Conservation (phyloP, 768 basidiomycete species). For the Suillus lakei region DNA sequence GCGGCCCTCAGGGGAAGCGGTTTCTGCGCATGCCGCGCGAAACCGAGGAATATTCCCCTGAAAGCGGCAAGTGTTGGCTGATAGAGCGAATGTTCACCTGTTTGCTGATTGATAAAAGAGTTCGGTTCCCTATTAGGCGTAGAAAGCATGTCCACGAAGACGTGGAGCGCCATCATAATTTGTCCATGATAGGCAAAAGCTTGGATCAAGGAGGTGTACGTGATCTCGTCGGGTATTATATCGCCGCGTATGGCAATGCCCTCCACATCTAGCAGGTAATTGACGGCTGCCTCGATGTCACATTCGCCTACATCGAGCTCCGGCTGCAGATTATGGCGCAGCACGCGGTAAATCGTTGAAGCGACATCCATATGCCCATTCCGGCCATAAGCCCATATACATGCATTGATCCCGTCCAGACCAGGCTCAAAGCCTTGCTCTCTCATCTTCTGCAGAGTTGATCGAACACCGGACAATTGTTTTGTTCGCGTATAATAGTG, state of each 20-base stretch:
- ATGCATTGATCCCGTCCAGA: constrained; percentile 70
- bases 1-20: constrained; percentile 20
- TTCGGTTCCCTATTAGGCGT: constrained; percentile 44
- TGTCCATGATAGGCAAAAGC: constrained; percentile 73
- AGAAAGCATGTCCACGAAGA: constrained; percentile 72
- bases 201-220: constrained; percentile 74
- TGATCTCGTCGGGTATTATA: constrained; percentile 63
- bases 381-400: constrained; percentile 69
- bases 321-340: constrained; percentile 57
- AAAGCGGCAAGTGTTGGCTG: constrained; percentile 59
- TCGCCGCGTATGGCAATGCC: constrained; percentile 47
- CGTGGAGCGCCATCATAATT: constrained; percentile 54
- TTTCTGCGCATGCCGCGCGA: constrained; percentile 58
- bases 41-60: constrained; percentile 78
- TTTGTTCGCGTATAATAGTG: constrained; percentile 54
- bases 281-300: constrained; percentile 40
- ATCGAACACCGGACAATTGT: constrained; percentile 58
- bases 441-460: constrained; percentile 56
- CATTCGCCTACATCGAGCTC: constrained; percentile 38
- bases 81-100: constrained; percentile 36
- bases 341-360: constrained; percentile 61
- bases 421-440: constrained; percentile 56
- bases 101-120: constrained; percentile 31
- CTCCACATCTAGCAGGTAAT: constrained; percentile 46
- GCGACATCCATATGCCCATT: constrained; percentile 60